A percentile compares a stretch with the other conserved stretches of the same genome.
Conservation (phyloP, 2,329 filamentous ascomycete genomes). For the Aureobasidium lini region DNA sequence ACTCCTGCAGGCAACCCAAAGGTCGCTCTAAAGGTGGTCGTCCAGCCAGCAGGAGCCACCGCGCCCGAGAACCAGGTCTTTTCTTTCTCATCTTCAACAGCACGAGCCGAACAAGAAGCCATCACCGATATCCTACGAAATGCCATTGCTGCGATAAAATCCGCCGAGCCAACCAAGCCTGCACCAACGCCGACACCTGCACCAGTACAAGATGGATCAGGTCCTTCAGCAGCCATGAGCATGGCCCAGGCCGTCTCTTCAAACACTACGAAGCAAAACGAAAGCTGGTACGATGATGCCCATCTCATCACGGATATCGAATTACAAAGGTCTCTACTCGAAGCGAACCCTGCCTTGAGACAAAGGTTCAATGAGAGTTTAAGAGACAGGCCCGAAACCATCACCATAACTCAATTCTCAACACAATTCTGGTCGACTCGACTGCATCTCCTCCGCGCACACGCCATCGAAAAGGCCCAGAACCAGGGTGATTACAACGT, state of each 20-base stretch:
- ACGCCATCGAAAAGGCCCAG: constrained; percentile 83
- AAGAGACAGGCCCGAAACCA: constrained; percentile 72
- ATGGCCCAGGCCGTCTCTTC: constrained; percentile 64
- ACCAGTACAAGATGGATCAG: constrained; percentile 27
- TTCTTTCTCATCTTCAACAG: constrained; percentile 72
- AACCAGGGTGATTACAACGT: constrained; percentile 89
- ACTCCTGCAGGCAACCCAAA: constrained; percentile 82
- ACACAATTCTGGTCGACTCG: constrained; percentile 92
- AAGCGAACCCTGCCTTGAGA: constrained; percentile 65
- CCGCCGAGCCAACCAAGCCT: constrained; percentile 32
- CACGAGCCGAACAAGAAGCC: constrained; percentile 74
- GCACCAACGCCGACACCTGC: constrained; percentile 27
- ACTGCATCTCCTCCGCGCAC: constrained; percentile 74
- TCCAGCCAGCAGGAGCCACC: constrained; percentile 52
- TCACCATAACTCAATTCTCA: constrained; percentile 75
- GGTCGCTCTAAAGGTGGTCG: constrained; percentile 90
- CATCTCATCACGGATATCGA: constrained; percentile 70
- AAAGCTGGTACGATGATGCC: constrained; percentile 72
- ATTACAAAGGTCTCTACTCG: constrained; percentile 81
- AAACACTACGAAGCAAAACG: constrained; percentile 33
- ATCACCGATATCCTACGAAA: constrained; percentile 76
- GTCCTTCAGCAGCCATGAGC: constrained; percentile 63
- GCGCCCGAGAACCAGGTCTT: constrained; percentile 72
- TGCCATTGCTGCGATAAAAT: constrained; percentile 64
- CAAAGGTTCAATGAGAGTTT: constrained; percentile 83